Percentiles rank a stretch among this genome's conserved stretches.
phyloP scores from a whole-genome alignment of 2,329 filamentous ascomycete genomes.

The Venturia aucupariae region DNA sequence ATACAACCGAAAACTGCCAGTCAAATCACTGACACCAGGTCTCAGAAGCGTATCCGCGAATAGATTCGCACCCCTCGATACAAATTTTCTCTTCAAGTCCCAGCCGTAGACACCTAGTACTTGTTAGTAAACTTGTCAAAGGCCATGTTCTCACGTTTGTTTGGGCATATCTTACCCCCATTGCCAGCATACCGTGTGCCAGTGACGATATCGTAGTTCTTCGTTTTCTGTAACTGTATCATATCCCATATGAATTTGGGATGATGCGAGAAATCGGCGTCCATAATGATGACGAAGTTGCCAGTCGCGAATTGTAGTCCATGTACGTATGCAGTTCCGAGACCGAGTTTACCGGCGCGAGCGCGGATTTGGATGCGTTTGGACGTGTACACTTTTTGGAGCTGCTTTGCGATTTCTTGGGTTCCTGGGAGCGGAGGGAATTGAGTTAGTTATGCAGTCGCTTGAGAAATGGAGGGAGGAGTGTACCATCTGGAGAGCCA shows the following conservation, averaged over 20 bases:
- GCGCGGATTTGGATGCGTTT: conserved; percentile 75
- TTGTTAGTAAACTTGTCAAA: conserved; percentile 68
- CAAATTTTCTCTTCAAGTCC: conserved; percentile 75
- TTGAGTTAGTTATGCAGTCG: not conserved
- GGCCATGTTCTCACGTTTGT: conserved; percentile 37
- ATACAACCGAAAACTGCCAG: conserved; percentile 89
- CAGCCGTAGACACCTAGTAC: conserved; percentile 65
- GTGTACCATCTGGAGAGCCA: conserved; percentile 75
- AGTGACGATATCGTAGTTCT: conserved; percentile 90
- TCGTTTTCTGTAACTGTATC: conserved; percentile 73
- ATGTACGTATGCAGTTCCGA: conserved; percentile 93
- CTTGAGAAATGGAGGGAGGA: not conserved
- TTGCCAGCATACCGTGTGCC: conserved; percentile 87
- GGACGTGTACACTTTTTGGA: conserved; percentile 71
- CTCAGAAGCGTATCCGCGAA: conserved; percentile 91
- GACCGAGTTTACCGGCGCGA: conserved; percentile 89
- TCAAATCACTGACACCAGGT: conserved; percentile 91
- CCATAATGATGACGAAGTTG: conserved; percentile 99
- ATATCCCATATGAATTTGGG: conserved; percentile 97
- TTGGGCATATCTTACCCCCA: conserved; percentile 58
- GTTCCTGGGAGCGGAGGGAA: conserved; percentile 39
- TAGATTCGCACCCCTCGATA: conserved; percentile 72
- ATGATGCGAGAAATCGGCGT: conserved; percentile 98
- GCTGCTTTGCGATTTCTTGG: conserved; percentile 79
- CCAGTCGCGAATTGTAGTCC: conserved; percentile 80